Percentiles rank a stretch among this genome's conserved stretches.
phyloP scores from a whole-genome alignment of 257 asterid genomes.

The Osmanthus fragrans region DNA sequence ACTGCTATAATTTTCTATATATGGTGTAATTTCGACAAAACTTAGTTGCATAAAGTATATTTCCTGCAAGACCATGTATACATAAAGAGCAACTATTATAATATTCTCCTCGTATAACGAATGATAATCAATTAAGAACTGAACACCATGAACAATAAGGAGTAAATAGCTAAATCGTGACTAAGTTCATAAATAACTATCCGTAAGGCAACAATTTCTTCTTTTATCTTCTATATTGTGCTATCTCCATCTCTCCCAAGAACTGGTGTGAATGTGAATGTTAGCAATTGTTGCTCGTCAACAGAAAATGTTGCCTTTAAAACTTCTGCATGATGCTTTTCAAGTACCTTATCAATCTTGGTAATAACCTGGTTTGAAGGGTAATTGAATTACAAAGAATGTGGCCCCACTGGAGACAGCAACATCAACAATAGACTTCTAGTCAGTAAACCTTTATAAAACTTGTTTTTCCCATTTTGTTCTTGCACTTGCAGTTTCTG shows the following conservation, averaged over 20 bases:
- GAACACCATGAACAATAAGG: conserved; percentile 5
- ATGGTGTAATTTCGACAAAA: neutral
- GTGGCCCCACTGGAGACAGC: conserved; percentile 7
- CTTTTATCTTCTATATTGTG: conserved; percentile 41
- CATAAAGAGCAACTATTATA: conserved; percentile 5
- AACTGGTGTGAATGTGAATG: conserved; percentile 43
- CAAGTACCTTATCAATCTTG: conserved; percentile 43
- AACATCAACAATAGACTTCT: conserved; percentile 34
- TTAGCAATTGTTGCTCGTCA: conserved; percentile 37
- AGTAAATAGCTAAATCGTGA: neutral
- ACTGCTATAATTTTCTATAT: neutral
- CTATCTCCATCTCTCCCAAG: conserved; percentile 32
- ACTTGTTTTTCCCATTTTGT: conserved; percentile 20
- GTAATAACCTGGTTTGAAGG: conserved; percentile 40
- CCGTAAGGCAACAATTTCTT: conserved; percentile 46
- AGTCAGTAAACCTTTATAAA: conserved; percentile 31
- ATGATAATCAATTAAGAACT: neutral
- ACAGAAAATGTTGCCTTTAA: conserved; percentile 53
- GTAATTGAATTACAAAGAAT: conserved; percentile 41
- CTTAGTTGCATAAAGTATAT: neutral
- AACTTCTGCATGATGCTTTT: conserved; percentile 52
- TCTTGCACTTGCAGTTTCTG: conserved; percentile 37
- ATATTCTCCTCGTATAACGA: conserved; percentile 8
- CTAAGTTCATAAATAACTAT: neutral
- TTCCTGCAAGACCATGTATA: neutral